Evolutionary conservation across 257 asterid genomes (phyloP).

Genomic region (Ballota nigra): DNA sequence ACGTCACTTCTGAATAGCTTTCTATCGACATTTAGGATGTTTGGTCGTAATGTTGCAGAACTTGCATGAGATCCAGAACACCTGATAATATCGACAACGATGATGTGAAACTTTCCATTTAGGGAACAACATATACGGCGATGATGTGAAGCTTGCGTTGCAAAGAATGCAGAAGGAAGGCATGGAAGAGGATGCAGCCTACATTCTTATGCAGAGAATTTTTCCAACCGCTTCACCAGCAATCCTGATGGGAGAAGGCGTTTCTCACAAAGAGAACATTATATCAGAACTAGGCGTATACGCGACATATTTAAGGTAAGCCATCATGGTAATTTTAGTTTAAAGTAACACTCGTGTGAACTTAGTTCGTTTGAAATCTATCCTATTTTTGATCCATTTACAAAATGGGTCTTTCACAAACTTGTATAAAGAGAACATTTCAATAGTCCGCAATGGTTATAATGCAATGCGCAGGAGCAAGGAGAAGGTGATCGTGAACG

Average conservation of each 20-base stretch:
- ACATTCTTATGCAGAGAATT: slow-evolving; percentile 95
- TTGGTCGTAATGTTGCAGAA: slow-evolving; percentile 34
- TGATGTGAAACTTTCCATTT: slow-evolving; percentile 1
- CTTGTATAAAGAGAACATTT: too few relatives aligned
- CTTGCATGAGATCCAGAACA: slow-evolving; percentile 76
- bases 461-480: slow-evolving; percentile 51
- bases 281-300: slow-evolving; percentile 90
- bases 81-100: neutral
- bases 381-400: too few relatives aligned
- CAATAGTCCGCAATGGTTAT: neutral
- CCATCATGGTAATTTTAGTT: neutral
- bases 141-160: slow-evolving; percentile 62
- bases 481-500: slow-evolving; percentile 50
- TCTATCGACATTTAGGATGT: neutral
- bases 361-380: too few relatives aligned
- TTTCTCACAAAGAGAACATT: slow-evolving; percentile 60
- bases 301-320: slow-evolving; percentile 77
- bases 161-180: slow-evolving; percentile 77
- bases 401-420: too few relatives aligned
- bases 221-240: slow-evolving; percentile 77
- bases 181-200: slow-evolving; percentile 75
- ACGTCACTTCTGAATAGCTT: slow-evolving; percentile 18
- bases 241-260: slow-evolving; percentile 72
- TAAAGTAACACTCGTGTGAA: too few relatives aligned
- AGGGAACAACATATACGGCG: slow-evolving; percentile 94